phyloP scores from a whole-genome alignment of 2,329 filamentous ascomycete genomes.

The Epichloe gansuensis region DNA sequence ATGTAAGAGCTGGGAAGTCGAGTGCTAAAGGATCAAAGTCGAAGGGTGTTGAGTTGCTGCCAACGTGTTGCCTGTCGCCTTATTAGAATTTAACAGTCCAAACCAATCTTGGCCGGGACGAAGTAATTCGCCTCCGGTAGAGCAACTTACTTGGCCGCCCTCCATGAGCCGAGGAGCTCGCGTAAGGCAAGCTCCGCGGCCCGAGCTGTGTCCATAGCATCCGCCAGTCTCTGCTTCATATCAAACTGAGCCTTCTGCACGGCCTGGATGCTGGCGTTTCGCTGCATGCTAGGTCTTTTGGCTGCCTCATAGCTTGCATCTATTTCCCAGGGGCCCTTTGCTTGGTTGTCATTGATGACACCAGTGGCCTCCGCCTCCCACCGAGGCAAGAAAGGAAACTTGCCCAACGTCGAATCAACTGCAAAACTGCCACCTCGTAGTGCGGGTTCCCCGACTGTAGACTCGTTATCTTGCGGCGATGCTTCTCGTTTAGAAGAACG shows the following conservation, averaged over 20 bases:
- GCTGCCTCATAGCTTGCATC: slow-evolving; percentile 23
- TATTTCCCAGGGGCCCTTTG: slow-evolving; percentile 20
- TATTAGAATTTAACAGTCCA: slow-evolving; percentile 7
- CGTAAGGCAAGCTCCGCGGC: slow-evolving; percentile 75
- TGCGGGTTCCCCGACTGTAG: slow-evolving; percentile 24
- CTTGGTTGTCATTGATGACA: slow-evolving; percentile 61
- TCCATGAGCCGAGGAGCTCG: slow-evolving; percentile 69
- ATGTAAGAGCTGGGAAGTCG: slow-evolving; percentile 73
- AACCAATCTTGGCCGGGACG: neutral
- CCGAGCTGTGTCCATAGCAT: slow-evolving; percentile 65
- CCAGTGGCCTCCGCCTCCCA: slow-evolving; percentile 72
- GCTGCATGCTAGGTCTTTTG: slow-evolving; percentile 25
- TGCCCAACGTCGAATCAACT: slow-evolving; percentile 38
- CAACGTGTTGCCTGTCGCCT: slow-evolving; percentile 36
- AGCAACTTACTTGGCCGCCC: slow-evolving; percentile 65
- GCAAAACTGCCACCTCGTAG: slow-evolving; percentile 30
- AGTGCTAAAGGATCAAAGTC: slow-evolving; percentile 78
- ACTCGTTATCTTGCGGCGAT: slow-evolving; percentile 26
- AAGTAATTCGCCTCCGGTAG: neutral
- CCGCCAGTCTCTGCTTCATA: slow-evolving; percentile 47
- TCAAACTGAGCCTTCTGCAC: slow-evolving; percentile 50
- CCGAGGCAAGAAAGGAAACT: slow-evolving; percentile 41
- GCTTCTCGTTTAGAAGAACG: slow-evolving; percentile 25
- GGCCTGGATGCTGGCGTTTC: slow-evolving; percentile 36
- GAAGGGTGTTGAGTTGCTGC: slow-evolving; percentile 44